Evolutionary conservation across 163 green algal species (phyloP).

Genomic region (Scenedesmus sp.): DNA sequence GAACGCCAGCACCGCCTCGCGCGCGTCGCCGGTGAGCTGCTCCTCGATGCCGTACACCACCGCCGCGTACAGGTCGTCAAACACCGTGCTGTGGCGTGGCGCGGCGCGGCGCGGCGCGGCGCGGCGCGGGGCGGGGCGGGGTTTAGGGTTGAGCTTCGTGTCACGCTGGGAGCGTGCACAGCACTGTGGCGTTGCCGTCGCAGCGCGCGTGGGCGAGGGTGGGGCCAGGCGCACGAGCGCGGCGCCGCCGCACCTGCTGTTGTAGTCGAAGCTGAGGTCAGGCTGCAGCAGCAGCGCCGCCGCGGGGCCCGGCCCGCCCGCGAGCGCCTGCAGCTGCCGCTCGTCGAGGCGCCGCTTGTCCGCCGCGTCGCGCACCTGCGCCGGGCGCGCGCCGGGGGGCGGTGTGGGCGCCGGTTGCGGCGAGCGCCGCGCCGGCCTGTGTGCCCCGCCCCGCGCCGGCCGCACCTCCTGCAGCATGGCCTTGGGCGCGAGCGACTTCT

Average conservation of each 20-base stretch:
- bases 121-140: no score
- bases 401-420: no score
- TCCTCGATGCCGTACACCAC: slow-evolving; percentile 87
- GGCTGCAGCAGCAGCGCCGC: slow-evolving; percentile 50
- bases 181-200: no score
- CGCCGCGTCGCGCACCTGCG: slow-evolving; percentile 85
- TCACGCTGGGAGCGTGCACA: no score
- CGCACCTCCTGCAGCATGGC: slow-evolving; percentile 90
- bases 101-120: no score
- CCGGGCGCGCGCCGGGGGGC: no score
- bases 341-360: slow-evolving; percentile 69
- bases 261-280: slow-evolving; percentile 76
- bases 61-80: slow-evolving; percentile 83
- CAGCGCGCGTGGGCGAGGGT: no score
- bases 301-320: slow-evolving; percentile 47
- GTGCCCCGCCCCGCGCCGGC: no score
- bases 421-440: no score
- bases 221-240: no score
- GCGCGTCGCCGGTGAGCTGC: slow-evolving; percentile 64
- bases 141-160: no score
- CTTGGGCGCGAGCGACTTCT: slow-evolving; percentile 89
- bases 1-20: slow-evolving; percentile 49
- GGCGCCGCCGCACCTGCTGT: slow-evolving; percentile 54
- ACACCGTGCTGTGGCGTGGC: slow-evolving; percentile 61
- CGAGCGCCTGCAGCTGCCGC: slow-evolving; percentile 50